These are phyloP conservation scores for Tuber indicum DNA, from an alignment of 495 filamentous ascomycete genomes.

Conservation along the genomic window DNA sequence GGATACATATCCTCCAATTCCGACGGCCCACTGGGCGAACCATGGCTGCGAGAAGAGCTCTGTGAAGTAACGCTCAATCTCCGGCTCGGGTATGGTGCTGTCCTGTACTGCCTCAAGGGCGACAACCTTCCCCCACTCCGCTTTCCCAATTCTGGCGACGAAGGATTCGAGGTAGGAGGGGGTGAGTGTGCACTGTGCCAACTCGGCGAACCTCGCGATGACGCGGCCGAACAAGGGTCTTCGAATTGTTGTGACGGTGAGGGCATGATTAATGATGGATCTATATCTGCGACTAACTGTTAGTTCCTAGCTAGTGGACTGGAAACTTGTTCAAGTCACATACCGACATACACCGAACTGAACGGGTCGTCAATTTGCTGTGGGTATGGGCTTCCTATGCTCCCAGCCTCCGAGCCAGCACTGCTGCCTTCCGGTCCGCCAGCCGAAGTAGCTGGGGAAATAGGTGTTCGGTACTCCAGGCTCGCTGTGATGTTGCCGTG, in stretches of 20 bases:
- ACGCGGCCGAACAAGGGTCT: slow-evolving; percentile 25
- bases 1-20: slow-evolving; percentile 24
- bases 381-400: slow-evolving; percentile 33
- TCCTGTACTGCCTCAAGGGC: slow-evolving; percentile 13
- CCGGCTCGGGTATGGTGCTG: slow-evolving; percentile 29
- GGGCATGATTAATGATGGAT: slow-evolving; percentile 39
- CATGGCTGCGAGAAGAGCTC: slow-evolving; percentile 30
- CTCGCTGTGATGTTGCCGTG: not conserved
- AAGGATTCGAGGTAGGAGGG: slow-evolving; percentile 34
- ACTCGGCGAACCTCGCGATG: slow-evolving; percentile 35
- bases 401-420: slow-evolving; percentile 38
- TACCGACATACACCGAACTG: slow-evolving; percentile 29
- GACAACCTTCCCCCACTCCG: slow-evolving; percentile 14
- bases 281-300: slow-evolving; percentile 17
- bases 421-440: slow-evolving; percentile 37
- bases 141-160: slow-evolving; percentile 33
- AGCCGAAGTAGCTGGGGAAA: slow-evolving; percentile 37
- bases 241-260: slow-evolving; percentile 28
- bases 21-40: slow-evolving; percentile 27
- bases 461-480: slow-evolving; percentile 30
- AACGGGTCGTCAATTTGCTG: slow-evolving; percentile 23
- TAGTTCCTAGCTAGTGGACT: slow-evolving; percentile 11
- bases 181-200: slow-evolving; percentile 36
- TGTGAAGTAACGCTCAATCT: slow-evolving; percentile 35
- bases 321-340: slow-evolving; percentile 7